A percentile compares a stretch with the other conserved stretches of the same genome.
These are phyloP conservation scores for Aspergillus fijiensis DNA, from an alignment of 2,329 filamentous ascomycete genomes.

Conservation along the genomic window DNA sequence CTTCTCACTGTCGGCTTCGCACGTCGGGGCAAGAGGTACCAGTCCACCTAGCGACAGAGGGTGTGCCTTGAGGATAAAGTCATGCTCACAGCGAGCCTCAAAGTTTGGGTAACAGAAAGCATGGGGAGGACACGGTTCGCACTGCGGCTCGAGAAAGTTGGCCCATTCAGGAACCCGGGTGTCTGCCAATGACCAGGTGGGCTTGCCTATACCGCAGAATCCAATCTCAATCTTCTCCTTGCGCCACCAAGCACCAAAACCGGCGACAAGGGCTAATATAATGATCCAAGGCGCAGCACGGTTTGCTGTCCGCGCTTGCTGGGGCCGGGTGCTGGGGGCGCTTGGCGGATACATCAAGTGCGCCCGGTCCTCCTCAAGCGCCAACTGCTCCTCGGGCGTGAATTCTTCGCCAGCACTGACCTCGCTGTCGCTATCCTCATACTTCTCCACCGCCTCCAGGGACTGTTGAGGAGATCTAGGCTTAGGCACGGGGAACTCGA, in stretches of 20 bases:
- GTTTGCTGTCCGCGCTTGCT: slow-evolving; percentile 47
- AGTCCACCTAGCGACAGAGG: slow-evolving; percentile 78
- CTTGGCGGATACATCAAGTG: slow-evolving; percentile 39
- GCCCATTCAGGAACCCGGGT: slow-evolving; percentile 72
- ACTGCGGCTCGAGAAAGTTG: slow-evolving; percentile 70
- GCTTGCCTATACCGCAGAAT: slow-evolving; percentile 82
- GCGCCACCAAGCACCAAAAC: slow-evolving; percentile 79
- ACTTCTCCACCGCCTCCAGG: slow-evolving; percentile 40
- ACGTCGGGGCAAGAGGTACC: slow-evolving; percentile 82
- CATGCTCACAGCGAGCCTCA: slow-evolving; percentile 75
- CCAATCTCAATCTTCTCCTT: slow-evolving; percentile 96
- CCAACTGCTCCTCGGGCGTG: slow-evolving; percentile 83
- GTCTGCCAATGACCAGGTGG: slow-evolving; percentile 58
- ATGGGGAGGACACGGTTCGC: slow-evolving; percentile 86
- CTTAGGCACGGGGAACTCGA: slow-evolving; percentile 53
- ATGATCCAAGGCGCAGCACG: slow-evolving; percentile 70
- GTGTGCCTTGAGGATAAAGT: slow-evolving; percentile 82
- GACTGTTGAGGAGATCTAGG: slow-evolving; percentile 34
- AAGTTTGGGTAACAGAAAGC: slow-evolving; percentile 83
- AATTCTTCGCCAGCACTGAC: slow-evolving; percentile 76
- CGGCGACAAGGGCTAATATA: slow-evolving; percentile 65
- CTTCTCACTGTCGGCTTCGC: slow-evolving; percentile 92
- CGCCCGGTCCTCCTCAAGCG: slow-evolving; percentile 68
- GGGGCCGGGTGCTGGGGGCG: slow-evolving; percentile 22
- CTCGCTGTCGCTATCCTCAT: slow-evolving; percentile 57